These are phyloP conservation scores for Aspergillus ibericus DNA, from an alignment of 2,329 filamentous ascomycete species.

Conservation along the genomic window DNA sequence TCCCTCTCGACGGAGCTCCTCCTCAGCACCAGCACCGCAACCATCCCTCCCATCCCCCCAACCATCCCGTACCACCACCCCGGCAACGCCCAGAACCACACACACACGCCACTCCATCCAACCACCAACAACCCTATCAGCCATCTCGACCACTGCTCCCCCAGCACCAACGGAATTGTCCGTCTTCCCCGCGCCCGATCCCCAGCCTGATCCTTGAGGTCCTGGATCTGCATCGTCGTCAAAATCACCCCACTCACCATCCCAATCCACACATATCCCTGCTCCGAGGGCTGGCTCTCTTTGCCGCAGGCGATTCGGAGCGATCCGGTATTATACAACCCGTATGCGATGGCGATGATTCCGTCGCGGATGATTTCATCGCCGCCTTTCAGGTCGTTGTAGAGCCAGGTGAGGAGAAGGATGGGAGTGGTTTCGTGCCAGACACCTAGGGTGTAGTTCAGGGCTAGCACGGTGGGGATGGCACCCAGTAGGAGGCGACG, in stretches of 20 bases:
- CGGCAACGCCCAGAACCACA: conserved; percentile 11
- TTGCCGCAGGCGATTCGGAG: conserved; percentile 9
- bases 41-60: background rate
- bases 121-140: conserved; percentile 26
- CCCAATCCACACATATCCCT: conserved; percentile 27
- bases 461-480: conserved; percentile 22
- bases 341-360: conserved; percentile 28
- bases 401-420: conserved; percentile 38
- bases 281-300: background rate
- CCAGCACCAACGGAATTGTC: conserved; percentile 30
- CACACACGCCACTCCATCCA: conserved; percentile 21
- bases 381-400: conserved; percentile 42
- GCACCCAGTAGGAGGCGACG: conserved; percentile 24
- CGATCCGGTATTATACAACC: conserved; percentile 19
- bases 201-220: conserved; percentile 39
- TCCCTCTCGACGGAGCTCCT: background rate
- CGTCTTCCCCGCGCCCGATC: conserved; percentile 28
- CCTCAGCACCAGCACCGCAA: background rate
- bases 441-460: conserved; percentile 24
- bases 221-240: conserved; percentile 43
- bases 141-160: conserved; percentile 26
- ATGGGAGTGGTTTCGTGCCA: conserved; percentile 32
- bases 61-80: background rate
- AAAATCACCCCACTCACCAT: conserved; percentile 33
- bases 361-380: conserved; percentile 28